Evolutionary conservation across 1,284 basidiomycete genomes (phyloP).

Genomic region (Trametes polyzona): DNA sequence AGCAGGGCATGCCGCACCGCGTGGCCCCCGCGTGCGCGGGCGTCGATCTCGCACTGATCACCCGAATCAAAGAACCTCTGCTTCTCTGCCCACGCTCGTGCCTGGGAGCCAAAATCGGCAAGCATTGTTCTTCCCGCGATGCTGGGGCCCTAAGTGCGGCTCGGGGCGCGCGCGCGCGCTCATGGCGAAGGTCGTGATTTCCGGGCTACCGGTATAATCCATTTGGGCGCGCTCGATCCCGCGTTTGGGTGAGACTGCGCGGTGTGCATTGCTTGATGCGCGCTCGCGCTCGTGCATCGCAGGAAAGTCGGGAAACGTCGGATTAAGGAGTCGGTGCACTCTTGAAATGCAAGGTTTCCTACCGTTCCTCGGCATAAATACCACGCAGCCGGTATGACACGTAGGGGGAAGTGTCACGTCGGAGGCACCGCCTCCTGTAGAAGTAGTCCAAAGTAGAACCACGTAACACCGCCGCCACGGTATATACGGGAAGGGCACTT

Average conservation of each 20-base stretch:
- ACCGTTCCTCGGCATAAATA: no score
- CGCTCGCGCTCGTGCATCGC: no score
- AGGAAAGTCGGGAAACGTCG: no score
- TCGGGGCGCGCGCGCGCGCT: background rate
- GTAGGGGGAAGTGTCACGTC: no score
- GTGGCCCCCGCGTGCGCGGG: background rate
- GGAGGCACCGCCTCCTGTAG: background rate
- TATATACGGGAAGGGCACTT: background rate
- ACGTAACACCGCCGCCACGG: background rate
- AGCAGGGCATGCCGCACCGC: no score
- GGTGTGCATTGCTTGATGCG: no score
- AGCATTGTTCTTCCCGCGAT: background rate
- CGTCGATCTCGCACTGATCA: conserved; percentile 1
- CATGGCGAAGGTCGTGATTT: background rate
- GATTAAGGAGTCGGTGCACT: no score
- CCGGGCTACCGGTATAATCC: no score
- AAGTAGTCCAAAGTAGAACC: background rate
- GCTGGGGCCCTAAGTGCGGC: background rate
- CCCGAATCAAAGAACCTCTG: background rate
- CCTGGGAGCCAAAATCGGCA: background rate
- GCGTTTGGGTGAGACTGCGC: no score
- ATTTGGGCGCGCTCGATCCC: no score
- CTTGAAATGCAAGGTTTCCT: no score
- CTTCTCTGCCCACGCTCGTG: background rate
- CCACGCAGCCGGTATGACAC: no score